A percentile compares a stretch with the other conserved stretches of the same genome.
Conservation (phyloP, 345 rosid species). For the Syzygium jambos region DNA sequence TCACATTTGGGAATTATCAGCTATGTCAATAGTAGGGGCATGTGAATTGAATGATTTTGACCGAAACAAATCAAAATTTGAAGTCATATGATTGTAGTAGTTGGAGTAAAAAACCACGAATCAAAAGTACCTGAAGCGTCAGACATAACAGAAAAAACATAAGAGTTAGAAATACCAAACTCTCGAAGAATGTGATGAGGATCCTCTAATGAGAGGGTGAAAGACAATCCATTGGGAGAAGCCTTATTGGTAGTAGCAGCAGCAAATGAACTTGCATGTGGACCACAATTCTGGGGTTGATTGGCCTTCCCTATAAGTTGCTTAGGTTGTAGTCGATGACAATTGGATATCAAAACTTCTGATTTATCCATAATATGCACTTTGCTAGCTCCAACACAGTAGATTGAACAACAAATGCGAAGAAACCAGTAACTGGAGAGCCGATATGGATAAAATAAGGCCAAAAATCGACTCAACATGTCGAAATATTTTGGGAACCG, state of each 20-base stretch:
- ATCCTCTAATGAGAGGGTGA: neutral
- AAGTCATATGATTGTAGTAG: neutral
- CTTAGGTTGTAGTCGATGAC: neutral
- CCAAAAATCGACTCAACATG: neutral
- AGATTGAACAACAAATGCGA: neutral
- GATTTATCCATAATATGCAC: neutral
- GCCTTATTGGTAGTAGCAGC: neutral
- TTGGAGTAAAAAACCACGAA: neutral
- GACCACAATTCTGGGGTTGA: neutral
- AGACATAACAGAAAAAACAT: no score
- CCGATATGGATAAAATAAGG: neutral
- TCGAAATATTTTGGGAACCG: neutral
- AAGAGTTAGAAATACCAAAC: neutral
- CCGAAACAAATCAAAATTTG: neutral
- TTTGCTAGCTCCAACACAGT: neutral
- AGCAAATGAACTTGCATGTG: neutral
- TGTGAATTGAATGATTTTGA: neutral
- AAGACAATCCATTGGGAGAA: neutral
- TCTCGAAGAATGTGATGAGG: neutral
- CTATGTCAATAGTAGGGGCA: neutral
- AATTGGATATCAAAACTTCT: no score
- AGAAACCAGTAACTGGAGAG: neutral
- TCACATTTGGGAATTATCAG: neutral
- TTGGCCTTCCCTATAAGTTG: neutral
- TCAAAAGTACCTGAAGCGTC: no score